Percentiles rank a stretch among this genome's conserved stretches.
Evolutionary conservation across 169 alveolate species (phyloP).

Genomic region (Ichthyophthirius multifiliis): DNA sequence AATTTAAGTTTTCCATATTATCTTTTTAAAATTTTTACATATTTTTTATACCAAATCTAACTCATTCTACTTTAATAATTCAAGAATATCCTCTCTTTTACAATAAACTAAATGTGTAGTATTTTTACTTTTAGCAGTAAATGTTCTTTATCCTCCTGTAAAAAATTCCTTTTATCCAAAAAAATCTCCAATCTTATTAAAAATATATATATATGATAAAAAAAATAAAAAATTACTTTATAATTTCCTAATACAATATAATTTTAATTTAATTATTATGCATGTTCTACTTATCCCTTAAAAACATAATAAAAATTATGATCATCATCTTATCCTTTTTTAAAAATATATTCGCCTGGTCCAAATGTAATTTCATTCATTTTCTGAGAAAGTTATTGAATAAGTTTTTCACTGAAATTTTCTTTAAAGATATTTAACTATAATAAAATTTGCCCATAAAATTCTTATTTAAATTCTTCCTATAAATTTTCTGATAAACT

Average conservation of each 20-base stretch:
- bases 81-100: neutral
- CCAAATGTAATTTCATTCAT: constrained; percentile 13
- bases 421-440: neutral
- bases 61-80: neutral
- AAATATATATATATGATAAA: neutral
- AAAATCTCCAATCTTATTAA: neutral
- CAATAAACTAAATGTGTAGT: neutral
- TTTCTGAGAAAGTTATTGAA: neutral
- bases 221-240: neutral
- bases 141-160: neutral
- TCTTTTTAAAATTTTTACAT: too few species aligned
- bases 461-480: neutral
- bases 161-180: neutral
- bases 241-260: neutral
- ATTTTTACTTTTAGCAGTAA: neutral
- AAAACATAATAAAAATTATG: neutral
- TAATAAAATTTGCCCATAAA: neutral
- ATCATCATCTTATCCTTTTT: constrained; percentile 14
- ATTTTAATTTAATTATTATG: neutral
- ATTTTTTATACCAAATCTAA: neutral
- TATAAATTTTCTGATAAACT: neutral
- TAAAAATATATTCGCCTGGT: constrained; percentile 21
- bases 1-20: too few species aligned
- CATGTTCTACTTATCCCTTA: neutral
- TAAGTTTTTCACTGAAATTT: neutral